Base-by-base conservation (phyloP, 2,329 filamentous ascomycete genomes). In the Penicillium digitatum region DNA sequence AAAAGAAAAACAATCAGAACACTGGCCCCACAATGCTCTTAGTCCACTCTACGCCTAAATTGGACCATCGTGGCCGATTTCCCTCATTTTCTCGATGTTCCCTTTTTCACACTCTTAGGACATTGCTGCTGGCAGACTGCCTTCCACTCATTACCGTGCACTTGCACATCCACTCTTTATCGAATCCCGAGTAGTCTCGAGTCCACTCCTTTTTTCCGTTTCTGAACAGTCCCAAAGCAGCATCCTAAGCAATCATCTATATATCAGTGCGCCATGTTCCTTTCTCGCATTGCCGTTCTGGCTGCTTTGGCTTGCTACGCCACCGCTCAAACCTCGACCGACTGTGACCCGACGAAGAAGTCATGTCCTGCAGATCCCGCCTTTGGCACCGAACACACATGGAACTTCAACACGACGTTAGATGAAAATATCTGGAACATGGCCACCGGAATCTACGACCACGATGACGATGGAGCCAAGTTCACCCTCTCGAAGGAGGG, bases 301-400 rank as follows among this genome's bases (percentile, higher is more conserved):
- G 59, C 66, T 48, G 65, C 65, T 52, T 53, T 69, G 42, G 60
- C 70, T 51, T 60, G 60, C 45, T 65, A 65, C 8, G 71, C 68
- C 29, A 49, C 62, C 22, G 90, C 87, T 46, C 93, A 96, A 72
- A 90, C 91, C 31, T 84, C 75, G 53, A 90, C 89, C 8, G 72
- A 80, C 39, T 97, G 92, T 78, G 86, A 95, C 68, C 92, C 93
- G 5, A 79, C 87, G 66, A 81, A 90, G 61, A 74, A 76, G 57
- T 84, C 81, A 40, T 95, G 91, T 70, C 84, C 88, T 1, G 72
- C 84, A 38, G 82, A 94, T 70, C 79, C 84, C 2, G 91, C 89
- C 12, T 81, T 95, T 18, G 84, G 86, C 53, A 77, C 75, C 8
- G 70, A 79, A 31, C 79, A 86, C 72, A 78, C 76, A 44, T 88